A percentile compares a stretch with the other conserved stretches of the same genome.
These are phyloP conservation scores for Plectosphaerella plurivora DNA, from an alignment of 2,329 filamentous ascomycete genomes.

Conservation along the genomic window DNA sequence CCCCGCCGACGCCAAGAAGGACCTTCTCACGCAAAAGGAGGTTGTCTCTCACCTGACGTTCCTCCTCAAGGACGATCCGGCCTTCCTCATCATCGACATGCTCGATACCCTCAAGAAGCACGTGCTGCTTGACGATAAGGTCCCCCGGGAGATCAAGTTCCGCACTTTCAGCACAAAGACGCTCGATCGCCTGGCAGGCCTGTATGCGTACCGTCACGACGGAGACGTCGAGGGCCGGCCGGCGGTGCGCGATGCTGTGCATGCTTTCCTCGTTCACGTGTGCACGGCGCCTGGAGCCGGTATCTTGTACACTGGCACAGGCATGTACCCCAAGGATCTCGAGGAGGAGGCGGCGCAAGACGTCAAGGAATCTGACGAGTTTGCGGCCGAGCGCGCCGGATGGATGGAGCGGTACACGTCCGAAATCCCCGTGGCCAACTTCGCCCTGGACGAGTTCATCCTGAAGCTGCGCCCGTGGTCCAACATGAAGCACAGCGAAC, in stretches of 20 bases:
- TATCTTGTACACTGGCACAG: constrained; percentile 69
- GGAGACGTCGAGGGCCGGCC: constrained; percentile 32
- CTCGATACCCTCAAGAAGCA: constrained; percentile 65
- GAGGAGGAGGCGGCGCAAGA: constrained; percentile 39
- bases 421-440: constrained; percentile 72
- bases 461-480: constrained; percentile 79
- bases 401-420: constrained; percentile 65
- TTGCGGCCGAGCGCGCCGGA: constrained; percentile 65
- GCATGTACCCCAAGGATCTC: constrained; percentile 77
- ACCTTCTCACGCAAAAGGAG: constrained; percentile 75
- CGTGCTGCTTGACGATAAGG: constrained; percentile 69
- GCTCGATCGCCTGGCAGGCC: constrained; percentile 64
- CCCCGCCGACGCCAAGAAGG: constrained; percentile 70
- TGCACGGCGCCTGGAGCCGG: constrained; percentile 74
- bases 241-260: constrained; percentile 63
- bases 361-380: constrained; percentile 43
- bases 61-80: constrained; percentile 71
- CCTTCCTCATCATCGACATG: constrained; percentile 70
- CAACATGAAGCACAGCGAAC: constrained; percentile 73
- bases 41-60: constrained; percentile 79
- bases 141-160: constrained; percentile 71
- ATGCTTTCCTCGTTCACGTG: constrained; percentile 69
- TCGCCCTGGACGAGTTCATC: constrained; percentile 72
- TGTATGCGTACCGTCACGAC: constrained; percentile 60
- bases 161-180: constrained; percentile 71